phyloP scores from a whole-genome alignment of 225 moss, liverwort and hornwort species.

The Sphagnum tenellum region DNA sequence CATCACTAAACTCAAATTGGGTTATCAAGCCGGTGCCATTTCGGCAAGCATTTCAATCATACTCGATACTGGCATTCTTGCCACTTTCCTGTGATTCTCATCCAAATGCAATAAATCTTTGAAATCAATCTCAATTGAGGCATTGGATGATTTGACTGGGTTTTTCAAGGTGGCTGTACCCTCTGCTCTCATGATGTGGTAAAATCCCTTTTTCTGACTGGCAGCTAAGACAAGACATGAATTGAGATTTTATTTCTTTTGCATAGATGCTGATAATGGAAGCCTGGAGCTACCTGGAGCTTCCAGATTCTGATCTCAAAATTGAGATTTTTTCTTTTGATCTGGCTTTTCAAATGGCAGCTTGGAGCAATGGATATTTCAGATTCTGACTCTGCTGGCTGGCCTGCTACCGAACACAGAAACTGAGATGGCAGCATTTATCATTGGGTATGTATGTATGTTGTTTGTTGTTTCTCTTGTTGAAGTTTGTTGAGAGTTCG shows the following conservation, averaged over 20 bases:
- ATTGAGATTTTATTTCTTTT: too few species aligned
- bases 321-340: neutral
- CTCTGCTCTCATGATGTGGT: constrained; percentile 45
- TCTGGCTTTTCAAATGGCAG: constrained; percentile 6
- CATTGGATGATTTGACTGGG: constrained; percentile 25
- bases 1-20: constrained; percentile 16
- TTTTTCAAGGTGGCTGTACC: constrained; percentile 29
- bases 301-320: neutral
- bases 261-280: too few species aligned
- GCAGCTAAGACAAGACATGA: too few species aligned
- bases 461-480: too few species aligned
- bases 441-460: constrained; percentile 25
- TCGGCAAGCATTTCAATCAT: neutral
- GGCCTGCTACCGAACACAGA: constrained; percentile 42
- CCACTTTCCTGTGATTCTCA: constrained; percentile 10
- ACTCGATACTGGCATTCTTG: neutral
- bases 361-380: constrained; percentile 30
- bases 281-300: neutral
- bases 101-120: constrained; percentile 22
- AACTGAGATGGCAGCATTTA: constrained; percentile 27
- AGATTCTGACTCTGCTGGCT: constrained; percentile 20
- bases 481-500: neutral
- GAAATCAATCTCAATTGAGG: constrained; percentile 24
- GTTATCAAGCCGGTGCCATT: constrained; percentile 17
- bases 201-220: neutral